phyloP scores from a whole-genome alignment of 2,329 filamentous ascomycete species.

The Aspergillus persii region DNA sequence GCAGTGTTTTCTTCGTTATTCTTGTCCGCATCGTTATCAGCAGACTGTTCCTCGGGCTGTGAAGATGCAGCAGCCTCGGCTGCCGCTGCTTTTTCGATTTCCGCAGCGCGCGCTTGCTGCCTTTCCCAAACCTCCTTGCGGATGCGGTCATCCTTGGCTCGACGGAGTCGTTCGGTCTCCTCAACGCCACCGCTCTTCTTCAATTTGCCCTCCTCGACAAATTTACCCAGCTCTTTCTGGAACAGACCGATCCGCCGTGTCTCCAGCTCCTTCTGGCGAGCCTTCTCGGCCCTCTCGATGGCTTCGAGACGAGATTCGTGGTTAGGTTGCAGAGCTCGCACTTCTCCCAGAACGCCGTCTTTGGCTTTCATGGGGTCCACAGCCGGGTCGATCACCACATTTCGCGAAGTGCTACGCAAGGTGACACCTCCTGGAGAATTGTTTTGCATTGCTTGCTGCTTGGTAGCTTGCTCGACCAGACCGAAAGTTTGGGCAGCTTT shows the following conservation, averaged over 20 bases:
- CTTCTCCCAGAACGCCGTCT: constrained; percentile 87
- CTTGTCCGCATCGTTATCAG: constrained; percentile 3
- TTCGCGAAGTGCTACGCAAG: constrained; percentile 52
- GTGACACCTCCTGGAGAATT: constrained; percentile 40
- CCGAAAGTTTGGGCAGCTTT: constrained; percentile 92
- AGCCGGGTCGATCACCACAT: constrained; percentile 49
- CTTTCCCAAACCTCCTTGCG: constrained; percentile 69
- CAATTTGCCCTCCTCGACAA: constrained; percentile 85
- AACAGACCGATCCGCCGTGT: constrained; percentile 71
- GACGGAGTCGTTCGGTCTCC: constrained; percentile 81
- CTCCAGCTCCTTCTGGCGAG: constrained; percentile 83
- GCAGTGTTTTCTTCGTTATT: constrained; percentile 8
- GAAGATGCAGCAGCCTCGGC: constrained; percentile 25
- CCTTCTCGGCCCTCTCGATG: constrained; percentile 93
- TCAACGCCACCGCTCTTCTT: constrained; percentile 97
- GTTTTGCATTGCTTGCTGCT: constrained; percentile 81
- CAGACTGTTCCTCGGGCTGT: constrained; percentile 15
- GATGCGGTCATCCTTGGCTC: constrained; percentile 81
- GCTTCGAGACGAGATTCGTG: constrained; percentile 91
- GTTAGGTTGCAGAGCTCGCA: constrained; percentile 88
- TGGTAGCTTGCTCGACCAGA: constrained; percentile 95
- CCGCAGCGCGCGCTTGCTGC: constrained; percentile 51
- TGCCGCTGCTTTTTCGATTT: constrained; percentile 42
- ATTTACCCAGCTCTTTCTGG: constrained; percentile 77
- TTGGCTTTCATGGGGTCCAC: constrained; percentile 79